These are phyloP conservation scores for Arthrocladium fulminans DNA, from an alignment of 2,329 filamentous ascomycete genomes.

Conservation along the genomic window DNA sequence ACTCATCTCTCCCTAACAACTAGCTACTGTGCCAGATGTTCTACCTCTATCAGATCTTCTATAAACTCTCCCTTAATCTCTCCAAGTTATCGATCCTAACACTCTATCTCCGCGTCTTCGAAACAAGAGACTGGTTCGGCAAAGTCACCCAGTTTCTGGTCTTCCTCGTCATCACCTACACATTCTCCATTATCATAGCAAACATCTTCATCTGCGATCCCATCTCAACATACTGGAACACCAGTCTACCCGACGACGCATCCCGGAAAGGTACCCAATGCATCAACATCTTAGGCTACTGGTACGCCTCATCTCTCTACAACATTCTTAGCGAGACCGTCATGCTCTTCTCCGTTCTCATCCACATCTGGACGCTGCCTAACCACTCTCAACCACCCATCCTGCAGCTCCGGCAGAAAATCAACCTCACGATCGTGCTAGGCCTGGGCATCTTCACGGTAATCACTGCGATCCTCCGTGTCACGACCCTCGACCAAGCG, in stretches of 20 bases:
- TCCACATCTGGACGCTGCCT: constrained; percentile 26
- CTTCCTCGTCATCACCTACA: constrained; percentile 38
- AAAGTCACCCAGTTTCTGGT: constrained; percentile 36
- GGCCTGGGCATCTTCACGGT: constrained; percentile 26
- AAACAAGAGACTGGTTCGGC: constrained; percentile 37
- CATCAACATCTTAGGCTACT: constrained; percentile 40
- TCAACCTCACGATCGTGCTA: constrained; percentile 39
- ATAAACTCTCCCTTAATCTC: constrained; percentile 47
- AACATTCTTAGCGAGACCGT: constrained; percentile 30
- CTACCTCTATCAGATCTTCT: constrained; percentile 45
- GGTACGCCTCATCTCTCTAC: constrained; percentile 40
- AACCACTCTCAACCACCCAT: constrained; percentile 7
- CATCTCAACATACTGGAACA: constrained; percentile 40
- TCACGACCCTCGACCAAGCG: constrained; percentile 27
- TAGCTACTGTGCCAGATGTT: constrained; percentile 33
- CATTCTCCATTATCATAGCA: constrained; percentile 36
- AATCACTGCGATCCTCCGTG: constrained; percentile 25
- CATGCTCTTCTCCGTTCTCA: constrained; percentile 29
- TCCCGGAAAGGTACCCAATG: constrained; percentile 31
- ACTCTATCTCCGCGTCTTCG: constrained; percentile 48
- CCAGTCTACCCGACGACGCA: constrained; percentile 13
- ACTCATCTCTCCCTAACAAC: background rate
- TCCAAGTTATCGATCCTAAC: constrained; percentile 47
- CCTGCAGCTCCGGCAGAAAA: constrained; percentile 36
- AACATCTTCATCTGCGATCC: constrained; percentile 46